These are phyloP conservation scores for Mortierella sp. DNA, from an alignment of 371 early-diverging fungal species.

Conservation along the genomic window DNA sequence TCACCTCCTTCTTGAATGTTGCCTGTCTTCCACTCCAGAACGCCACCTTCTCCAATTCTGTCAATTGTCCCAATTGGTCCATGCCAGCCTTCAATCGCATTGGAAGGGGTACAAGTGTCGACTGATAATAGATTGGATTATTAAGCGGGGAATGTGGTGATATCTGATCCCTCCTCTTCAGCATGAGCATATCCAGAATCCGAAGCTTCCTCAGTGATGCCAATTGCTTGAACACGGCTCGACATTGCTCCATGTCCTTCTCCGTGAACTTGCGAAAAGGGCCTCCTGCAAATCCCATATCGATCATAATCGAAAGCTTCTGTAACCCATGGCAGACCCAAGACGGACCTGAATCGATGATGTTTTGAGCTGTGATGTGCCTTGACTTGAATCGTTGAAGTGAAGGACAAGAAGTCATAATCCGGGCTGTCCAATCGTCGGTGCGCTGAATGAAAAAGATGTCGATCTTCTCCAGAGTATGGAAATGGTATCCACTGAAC, in stretches of 20 bases:
- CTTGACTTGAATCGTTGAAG: conserved; percentile 1
- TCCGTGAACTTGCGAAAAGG: conserved; percentile 8
- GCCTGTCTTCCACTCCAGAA: conserved; percentile 10
- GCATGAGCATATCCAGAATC: neutral
- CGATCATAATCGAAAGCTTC: conserved; percentile 3
- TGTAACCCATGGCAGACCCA: conserved; percentile 16
- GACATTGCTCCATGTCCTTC: conserved; percentile 7
- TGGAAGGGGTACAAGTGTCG: neutral
- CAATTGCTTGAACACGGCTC: conserved; percentile 6
- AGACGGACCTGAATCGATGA: neutral
- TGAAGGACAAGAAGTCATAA: conserved; percentile 10
- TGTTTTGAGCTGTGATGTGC: neutral
- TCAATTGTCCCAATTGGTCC: neutral
- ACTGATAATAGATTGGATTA: no score
- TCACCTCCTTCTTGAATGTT: neutral
- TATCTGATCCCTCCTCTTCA: neutral
- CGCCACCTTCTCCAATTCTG: neutral
- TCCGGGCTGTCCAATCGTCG: neutral
- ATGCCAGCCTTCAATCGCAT: conserved; percentile 10
- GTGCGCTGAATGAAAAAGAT: no score
- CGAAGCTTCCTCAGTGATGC: neutral
- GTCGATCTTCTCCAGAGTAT: neutral
- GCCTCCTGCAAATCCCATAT: conserved; percentile 22
- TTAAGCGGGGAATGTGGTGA: no score
- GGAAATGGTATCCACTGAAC: no score